Evolutionary conservation across 805 yeast species (phyloP), one percentile per base, ranked within the genome.

Genomic region (Starmerella vaccinii): DNA sequence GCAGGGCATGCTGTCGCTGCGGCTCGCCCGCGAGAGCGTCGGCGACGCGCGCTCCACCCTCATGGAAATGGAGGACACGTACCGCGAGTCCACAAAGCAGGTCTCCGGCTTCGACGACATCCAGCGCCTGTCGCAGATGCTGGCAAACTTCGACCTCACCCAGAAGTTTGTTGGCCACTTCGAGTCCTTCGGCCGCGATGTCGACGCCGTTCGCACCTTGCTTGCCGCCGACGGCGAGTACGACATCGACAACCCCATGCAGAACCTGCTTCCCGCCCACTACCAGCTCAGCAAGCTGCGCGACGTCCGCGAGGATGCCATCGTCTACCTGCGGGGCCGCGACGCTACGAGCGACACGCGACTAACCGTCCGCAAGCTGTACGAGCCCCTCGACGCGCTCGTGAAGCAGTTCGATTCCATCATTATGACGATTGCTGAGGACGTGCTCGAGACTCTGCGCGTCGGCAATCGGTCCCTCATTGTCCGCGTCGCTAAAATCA

Each of bases 231-330:
- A 69, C 32, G 74, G 74, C 45, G 65, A 65, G 22, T 61, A 76
- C n/a, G 64, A 64, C 13, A n/a, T 76, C 71, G 21, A 67, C 68
- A 27, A 55, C 51, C 46, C 65, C 7, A 68, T 82, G 60, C 76
- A 79, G 8, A 74, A 76, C 55, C 66, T 90, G 26, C 69, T 87
- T 45, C 62, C 72, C 22, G 77, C 84, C 12, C 97, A 90, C 65
- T 84, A 73, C 63, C 70, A 75, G 53, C 71, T 90, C 52, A 81
- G 80, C 43, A 76, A 76, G 60, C 76, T 86, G 18, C 73, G 94
- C 47, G 90, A 87, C 65, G 79, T 89, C 57, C 78, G 75, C 56
- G 97, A 90, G 57, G 84, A 82, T 62, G 73, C 89, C 48, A 19
- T 16, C 6, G 23, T 24, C 9, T 54, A 51, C 22, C 42, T 57